Evolutionary conservation across 2,329 filamentous ascomycete genomes (phyloP), one percentile per base, ranked within the genome.

Genomic region (Fusarium sp.): DNA sequence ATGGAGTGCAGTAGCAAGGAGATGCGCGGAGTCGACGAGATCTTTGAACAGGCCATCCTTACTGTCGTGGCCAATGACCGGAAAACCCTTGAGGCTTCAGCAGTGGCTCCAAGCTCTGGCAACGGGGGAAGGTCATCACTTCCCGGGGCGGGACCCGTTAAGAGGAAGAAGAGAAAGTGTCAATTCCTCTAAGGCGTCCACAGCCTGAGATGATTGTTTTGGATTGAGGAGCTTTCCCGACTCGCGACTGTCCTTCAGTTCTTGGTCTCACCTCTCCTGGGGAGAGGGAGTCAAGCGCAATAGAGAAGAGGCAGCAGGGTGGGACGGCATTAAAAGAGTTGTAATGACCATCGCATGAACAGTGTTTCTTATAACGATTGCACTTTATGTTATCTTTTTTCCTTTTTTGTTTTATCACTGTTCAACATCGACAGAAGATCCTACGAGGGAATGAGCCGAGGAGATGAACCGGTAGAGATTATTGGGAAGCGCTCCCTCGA

Each of bases 1-100:
- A 95, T 97, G 88, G 96, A 99, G 83, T 99, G 96, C 86, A 97
- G 93, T 79, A 97, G 93, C 81, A 98, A 98, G 82, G 96, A 97
- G 82, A 96, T 97, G 91, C 89, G 86, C 58, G 96, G 96, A 61
- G 95, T 99, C 49, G 93, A 98, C 79, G 95, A 98, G 76, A 96
- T 98, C 77, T 99, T 99, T 81, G 91, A 96, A 79, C 86, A 89
- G 67, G 96, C 96, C 61, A 94, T 99, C 77, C 89, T 94, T 76
- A 95, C 92, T 56, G 93, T 96, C 31, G 93, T 99, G 27, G 89
- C 91, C 71, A 92, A 93, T 75, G 93, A 93, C 78, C 82, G 85
- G 75, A 89, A 89, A 78, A 90, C 88, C 74, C 80, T 85, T 66
- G 86, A 88, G 77, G 79, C 81, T 66, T 81, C 82, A 71, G 81